Evolutionary conservation across 1,139 yeast species (phyloP), one percentile per base, ranked within the genome.

Genomic region (Wickerhamiella infanticola): DNA sequence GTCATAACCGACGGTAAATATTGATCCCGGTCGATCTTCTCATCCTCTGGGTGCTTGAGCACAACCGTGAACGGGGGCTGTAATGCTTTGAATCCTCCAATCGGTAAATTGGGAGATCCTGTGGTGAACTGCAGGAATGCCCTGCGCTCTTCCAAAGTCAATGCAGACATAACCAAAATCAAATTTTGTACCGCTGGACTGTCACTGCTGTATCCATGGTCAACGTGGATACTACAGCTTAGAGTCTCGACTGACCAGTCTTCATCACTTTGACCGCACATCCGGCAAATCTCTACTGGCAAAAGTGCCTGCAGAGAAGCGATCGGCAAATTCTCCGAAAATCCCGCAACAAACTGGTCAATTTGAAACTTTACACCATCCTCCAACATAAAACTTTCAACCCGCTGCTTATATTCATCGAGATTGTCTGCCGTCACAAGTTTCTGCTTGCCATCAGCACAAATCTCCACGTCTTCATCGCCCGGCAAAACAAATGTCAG

Each of bases 1-100:
- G 98, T 90, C 98, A 90, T 90, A 3, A 90, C 98, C 64, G 95
- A 85, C 1, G 98, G 98, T 49, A 90, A 68, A 57, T 81, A 86
- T 52, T 80, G 88, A 61, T 90, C 95, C n/a, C 85, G 75, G 7
- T 81, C 74, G 26, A 56, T 56, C 1, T 13, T 26, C 24, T 46
- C 51, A 24, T 49, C 43, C 6, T 54, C 57, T 2, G 56, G 52
- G 46, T 73, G 78, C 56, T 85, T 85, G 53, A 86, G 67, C 2
- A 90, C 98, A 40, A 90, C 90, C 0, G 97, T 90, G 46, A 90
- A 72, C 45, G 75, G 81, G 0, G 98, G 98, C 43, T 74, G 71
- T 48, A 90, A 67, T 1, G 84, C 74, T 56, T 80, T 81, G 67
- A 90, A 90, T 0, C 98, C 98, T 0, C 97, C 98, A 56, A 86